Percentiles rank a stretch among this genome's conserved stretches.
Conservation (phyloP, 202 grass and related monocot species). For the Setaria italica region DNA sequence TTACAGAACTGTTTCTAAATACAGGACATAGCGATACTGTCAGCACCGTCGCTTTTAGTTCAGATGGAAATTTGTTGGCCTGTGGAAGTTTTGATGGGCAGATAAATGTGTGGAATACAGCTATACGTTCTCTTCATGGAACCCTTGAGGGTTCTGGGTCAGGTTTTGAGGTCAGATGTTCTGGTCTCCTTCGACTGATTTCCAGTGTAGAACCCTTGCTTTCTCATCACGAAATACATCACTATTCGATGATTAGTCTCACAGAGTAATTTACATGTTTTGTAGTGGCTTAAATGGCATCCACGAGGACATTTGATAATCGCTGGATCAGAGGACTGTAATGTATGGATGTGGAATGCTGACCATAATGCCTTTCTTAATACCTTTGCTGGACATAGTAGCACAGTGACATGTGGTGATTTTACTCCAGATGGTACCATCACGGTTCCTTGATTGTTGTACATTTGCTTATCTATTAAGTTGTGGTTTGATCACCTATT, state of each 20-base stretch:
- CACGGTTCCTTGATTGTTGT: constrained; percentile 29
- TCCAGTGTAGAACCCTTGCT: not conserved
- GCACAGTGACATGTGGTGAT: constrained; percentile 82
- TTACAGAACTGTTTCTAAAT: constrained; percentile 8
- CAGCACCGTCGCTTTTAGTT: constrained; percentile 73
- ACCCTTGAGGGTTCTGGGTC: constrained; percentile 82
- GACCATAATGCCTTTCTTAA: constrained; percentile 60
- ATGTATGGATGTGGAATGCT: constrained; percentile 92
- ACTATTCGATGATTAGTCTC: not conserved
- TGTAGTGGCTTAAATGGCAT: constrained; percentile 97
- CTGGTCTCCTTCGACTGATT: constrained; percentile 31
- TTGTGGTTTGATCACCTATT: not conserved
- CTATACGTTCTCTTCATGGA: constrained; percentile 59
- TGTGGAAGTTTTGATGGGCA: constrained; percentile 82
- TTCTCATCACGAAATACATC: constrained; percentile 23
- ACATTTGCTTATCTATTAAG: not conserved
- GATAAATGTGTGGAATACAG: constrained; percentile 79
- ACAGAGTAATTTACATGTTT: not conserved
- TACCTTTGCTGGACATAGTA: constrained; percentile 84
- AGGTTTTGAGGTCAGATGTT: constrained; percentile 79
- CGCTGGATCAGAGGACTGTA: constrained; percentile 87
- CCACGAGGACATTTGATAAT: constrained; percentile 81
- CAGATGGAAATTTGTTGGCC: constrained; percentile 85
- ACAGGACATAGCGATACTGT: constrained; percentile 85
- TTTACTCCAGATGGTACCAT: constrained; percentile 83